Percentiles rank a stretch among this genome's conserved stretches.
These are phyloP conservation scores for Ambrosia artemisiifolia DNA, from an alignment of 129 eudicot genomes.

Conservation along the genomic window DNA sequence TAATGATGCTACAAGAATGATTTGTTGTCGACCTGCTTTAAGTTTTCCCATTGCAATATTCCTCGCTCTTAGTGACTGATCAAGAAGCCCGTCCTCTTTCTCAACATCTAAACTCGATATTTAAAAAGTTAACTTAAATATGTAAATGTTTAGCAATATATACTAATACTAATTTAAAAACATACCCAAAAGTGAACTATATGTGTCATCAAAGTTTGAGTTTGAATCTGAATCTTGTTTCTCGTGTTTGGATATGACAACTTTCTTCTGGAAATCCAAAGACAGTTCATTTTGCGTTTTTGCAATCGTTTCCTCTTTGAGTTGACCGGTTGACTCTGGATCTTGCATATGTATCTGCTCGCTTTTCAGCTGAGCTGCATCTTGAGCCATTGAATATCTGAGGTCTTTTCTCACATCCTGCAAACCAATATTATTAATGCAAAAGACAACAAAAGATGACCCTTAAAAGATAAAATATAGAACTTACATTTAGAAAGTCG, in stretches of 20 bases:
- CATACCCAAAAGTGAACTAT: conserved; percentile 60
- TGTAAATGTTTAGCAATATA: conserved; percentile 9
- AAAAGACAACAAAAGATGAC: conserved; percentile 18
- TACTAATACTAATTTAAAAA: conserved; percentile 8
- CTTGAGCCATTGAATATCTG: conserved; percentile 86
- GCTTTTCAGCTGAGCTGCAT: conserved; percentile 74
- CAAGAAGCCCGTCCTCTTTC: conserved; percentile 78
- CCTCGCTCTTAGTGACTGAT: conserved; percentile 65
- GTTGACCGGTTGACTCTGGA: conserved; percentile 24
- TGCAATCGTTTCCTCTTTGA: conserved; percentile 23
- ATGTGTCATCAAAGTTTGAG: conserved; percentile 25
- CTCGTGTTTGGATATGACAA: conserved; percentile 54
- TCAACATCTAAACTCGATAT: conserved; percentile 53
- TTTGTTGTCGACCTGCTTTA: conserved; percentile 66
- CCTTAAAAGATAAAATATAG: neutral
- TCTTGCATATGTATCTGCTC: conserved; percentile 52
- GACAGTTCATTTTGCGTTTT: conserved; percentile 34
- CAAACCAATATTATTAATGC: neutral
- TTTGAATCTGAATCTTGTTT: conserved; percentile 33
- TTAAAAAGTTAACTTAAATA: neutral
- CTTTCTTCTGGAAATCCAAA: conserved; percentile 82
- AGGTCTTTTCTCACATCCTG: conserved; percentile 88
- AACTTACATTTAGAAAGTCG: conserved; percentile 76
- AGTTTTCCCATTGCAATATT: conserved; percentile 44
- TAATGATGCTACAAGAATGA: conserved; percentile 81